Conservation (phyloP, 176 grass and related monocot genomes). For the Bromus sterilis region DNA sequence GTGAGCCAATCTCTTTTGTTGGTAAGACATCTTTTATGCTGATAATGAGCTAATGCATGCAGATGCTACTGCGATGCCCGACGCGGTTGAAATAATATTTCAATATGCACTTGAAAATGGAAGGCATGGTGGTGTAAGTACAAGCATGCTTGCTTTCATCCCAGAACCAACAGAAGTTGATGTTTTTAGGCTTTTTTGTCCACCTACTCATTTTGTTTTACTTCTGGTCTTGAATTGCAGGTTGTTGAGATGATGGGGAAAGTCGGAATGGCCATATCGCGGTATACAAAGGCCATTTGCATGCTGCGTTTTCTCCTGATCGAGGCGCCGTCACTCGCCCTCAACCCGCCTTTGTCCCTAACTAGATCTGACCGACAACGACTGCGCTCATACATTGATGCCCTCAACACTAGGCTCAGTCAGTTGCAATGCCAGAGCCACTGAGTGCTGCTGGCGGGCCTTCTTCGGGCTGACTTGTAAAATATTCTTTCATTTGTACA, state of each 20-base stretch:
- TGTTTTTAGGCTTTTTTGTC: not conserved
- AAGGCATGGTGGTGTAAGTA: constrained; percentile 88
- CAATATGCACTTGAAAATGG: constrained; percentile 70
- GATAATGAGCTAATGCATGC: constrained; percentile 30
- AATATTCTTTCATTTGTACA: constrained; percentile 69
- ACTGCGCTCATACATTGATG: constrained; percentile 71
- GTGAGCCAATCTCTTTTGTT: not conserved
- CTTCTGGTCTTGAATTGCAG: constrained; percentile 31
- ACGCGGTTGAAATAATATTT: constrained; percentile 97
- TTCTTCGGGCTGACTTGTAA: constrained; percentile 20
- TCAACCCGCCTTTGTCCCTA: constrained; percentile 69
- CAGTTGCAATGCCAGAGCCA: constrained; percentile 42
- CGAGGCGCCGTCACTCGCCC: constrained; percentile 59
- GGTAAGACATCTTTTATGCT: not conserved
- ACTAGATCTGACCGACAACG: constrained; percentile 66
- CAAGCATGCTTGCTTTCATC: not conserved
- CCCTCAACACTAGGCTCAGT: constrained; percentile 58
- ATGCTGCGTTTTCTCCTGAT: constrained; percentile 78
- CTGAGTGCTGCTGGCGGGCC: constrained; percentile 2
- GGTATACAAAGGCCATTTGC: constrained; percentile 64
- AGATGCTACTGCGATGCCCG: constrained; percentile 88
- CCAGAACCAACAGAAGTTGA: not conserved
- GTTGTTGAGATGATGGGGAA: constrained; percentile 90
- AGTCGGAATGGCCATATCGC: constrained; percentile 31
- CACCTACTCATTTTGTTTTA: not conserved